Conservation (phyloP, 116 monocot species). For the Cymodocea nodosa region DNA sequence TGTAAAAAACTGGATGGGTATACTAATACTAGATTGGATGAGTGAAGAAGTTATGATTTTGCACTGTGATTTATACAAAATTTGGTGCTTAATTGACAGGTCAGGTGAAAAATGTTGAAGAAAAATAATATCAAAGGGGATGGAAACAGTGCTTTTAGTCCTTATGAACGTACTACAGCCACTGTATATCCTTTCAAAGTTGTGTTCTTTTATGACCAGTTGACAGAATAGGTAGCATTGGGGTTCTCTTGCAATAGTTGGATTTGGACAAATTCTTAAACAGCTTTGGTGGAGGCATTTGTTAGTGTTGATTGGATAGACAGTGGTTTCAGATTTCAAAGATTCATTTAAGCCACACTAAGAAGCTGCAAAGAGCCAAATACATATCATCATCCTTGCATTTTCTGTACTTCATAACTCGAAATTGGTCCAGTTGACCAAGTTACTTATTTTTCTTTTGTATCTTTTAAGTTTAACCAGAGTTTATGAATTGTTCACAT, state of each 20-base stretch:
- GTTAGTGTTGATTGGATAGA: background rate
- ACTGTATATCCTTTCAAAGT: constrained; percentile 1
- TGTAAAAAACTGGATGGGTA: background rate
- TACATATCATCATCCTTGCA: background rate
- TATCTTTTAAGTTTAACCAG: too few relatives aligned
- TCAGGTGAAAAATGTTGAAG: constrained; percentile 4
- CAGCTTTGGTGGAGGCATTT: background rate
- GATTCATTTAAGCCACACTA: background rate
- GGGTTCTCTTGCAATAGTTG: constrained; percentile 6
- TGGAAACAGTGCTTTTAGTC: constrained; percentile 1
- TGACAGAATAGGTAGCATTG: background rate
- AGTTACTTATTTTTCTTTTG: too few relatives aligned
- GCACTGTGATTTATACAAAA: constrained; percentile 2
- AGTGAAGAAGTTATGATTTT: background rate
- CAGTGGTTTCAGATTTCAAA: background rate
- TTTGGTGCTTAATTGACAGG: constrained; percentile 9
- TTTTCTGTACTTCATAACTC: too few relatives aligned
- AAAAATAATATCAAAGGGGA: background rate
- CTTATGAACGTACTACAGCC: background rate
- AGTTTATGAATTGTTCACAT: too few relatives aligned
- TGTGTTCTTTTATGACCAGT: background rate
- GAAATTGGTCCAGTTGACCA: too few relatives aligned
- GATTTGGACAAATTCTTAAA: background rate
- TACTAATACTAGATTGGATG: background rate
- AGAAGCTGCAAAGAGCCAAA: background rate